These are phyloP conservation scores for Neoscytalidium dimidiatum DNA, from an alignment of 2,329 filamentous ascomycete genomes.

Conservation along the genomic window DNA sequence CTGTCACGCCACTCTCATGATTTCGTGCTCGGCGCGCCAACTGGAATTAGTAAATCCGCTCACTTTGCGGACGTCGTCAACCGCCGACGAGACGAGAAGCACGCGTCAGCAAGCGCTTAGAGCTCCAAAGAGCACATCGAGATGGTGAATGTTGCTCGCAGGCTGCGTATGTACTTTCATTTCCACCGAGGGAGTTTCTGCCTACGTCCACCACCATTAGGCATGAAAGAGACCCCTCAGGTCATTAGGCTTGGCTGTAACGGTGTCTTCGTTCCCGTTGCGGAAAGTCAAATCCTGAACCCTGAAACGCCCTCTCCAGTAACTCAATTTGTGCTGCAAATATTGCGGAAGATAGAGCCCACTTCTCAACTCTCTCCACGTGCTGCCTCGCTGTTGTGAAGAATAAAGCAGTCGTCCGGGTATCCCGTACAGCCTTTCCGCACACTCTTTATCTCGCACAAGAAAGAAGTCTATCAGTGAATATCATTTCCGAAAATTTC, in stretches of 20 bases:
- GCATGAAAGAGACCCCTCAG: background rate
- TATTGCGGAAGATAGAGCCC: background rate
- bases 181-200: background rate
- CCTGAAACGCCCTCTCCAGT: background rate
- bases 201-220: background rate
- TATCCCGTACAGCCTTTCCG: background rate
- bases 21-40: background rate
- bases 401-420: background rate
- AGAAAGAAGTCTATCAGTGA: background rate
- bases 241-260: background rate
- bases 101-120: constrained; percentile 12
- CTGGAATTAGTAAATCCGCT: background rate
- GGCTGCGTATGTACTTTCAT: background rate
- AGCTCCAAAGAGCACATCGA: background rate
- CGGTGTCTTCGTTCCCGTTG: background rate
- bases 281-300: background rate
- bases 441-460: background rate
- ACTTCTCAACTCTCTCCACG: background rate
- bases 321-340: background rate
- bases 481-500: background rate
- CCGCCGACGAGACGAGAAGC: background rate
- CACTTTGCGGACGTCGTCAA: background rate
- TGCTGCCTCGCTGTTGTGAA: background rate
- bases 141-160: background rate
- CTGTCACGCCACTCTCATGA: constrained; percentile 12